A percentile compares a stretch with the other conserved stretches of the same genome.
Conservation (phyloP, 352 stramenopile species). For the Sclerospora graminicola region DNA sequence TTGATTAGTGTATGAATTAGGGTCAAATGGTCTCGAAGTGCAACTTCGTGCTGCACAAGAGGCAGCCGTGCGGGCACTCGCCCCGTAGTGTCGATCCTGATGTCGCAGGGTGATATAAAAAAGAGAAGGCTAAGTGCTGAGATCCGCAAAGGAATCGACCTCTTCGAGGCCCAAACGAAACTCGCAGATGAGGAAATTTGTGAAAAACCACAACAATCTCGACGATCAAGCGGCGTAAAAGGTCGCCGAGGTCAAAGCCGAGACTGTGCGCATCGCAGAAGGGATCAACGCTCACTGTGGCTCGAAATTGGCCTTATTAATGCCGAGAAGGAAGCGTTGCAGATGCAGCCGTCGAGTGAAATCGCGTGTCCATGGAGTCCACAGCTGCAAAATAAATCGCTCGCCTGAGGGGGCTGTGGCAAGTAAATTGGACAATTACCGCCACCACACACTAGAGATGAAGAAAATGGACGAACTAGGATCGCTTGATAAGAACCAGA, state of each 20-base stretch:
- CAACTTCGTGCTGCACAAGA: conserved; percentile 78
- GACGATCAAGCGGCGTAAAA: conserved; percentile 24
- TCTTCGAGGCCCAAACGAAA: conserved; percentile 30
- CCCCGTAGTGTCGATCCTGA: conserved; percentile 48
- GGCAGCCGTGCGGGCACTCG: conserved; percentile 68
- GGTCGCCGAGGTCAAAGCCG: conserved; percentile 34
- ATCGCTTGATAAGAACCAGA: conserved; percentile 28
- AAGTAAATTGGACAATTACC: conserved; percentile 31
- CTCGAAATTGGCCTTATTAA: conserved; percentile 30
- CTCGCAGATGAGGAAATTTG: conserved; percentile 28
- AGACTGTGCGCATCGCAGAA: conserved; percentile 30
- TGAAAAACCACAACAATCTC: conserved; percentile 33
- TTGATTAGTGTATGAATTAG: conserved; percentile 85
- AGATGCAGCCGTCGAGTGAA: conserved; percentile 25
- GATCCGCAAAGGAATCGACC: conserved; percentile 44
- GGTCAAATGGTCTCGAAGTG: conserved; percentile 70
- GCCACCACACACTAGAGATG: conserved; percentile 30
- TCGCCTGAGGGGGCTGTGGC: conserved; percentile 26
- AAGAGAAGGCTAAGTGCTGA: conserved; percentile 41
- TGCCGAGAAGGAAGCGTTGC: conserved; percentile 24
- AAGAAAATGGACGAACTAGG: conserved; percentile 28
- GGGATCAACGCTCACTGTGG: conserved; percentile 32
- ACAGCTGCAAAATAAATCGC: conserved; percentile 29
- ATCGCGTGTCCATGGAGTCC: conserved; percentile 20
- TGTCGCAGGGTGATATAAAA: conserved; percentile 49